phyloP scores from a whole-genome alignment of 208 protist species.

The Novymonas esmeraldas region DNA sequence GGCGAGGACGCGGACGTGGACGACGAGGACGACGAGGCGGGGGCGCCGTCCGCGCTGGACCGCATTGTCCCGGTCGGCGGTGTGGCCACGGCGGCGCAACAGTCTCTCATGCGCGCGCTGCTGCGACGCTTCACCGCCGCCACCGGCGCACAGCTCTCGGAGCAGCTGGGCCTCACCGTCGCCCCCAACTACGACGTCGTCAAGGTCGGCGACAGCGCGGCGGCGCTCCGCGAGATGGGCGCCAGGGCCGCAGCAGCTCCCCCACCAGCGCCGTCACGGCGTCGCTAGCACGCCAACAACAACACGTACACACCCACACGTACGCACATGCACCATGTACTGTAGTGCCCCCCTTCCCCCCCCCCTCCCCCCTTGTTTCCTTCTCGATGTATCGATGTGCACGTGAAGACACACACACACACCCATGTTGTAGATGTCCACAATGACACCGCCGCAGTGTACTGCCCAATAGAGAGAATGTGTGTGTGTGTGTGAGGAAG shows the following conservation, averaged over 20 bases:
- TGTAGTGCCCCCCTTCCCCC: not conserved
- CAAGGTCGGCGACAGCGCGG: conserved; percentile 42
- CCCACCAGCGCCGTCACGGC: not conserved
- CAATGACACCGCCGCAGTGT: no score
- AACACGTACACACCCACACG: not conserved
- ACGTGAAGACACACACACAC: not conserved
- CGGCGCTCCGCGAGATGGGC: conserved; percentile 32
- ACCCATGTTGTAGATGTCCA: no score
- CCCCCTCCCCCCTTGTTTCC: not conserved
- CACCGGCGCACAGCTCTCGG: conserved; percentile 40
- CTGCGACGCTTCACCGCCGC: conserved; percentile 43
- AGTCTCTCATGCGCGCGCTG: conserved; percentile 49
- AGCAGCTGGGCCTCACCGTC: conserved; percentile 46
- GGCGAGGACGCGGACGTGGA: not conserved
- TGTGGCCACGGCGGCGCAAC: conserved; percentile 47
- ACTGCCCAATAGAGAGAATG: no score
- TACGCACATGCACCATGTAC: not conserved
- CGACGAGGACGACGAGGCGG: not conserved
- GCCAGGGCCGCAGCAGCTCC: conserved; percentile 3
- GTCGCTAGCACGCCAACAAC: not conserved
- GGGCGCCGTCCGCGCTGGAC: conserved; percentile 13
- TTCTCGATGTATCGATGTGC: not conserved
- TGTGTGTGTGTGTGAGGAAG: not conserved
- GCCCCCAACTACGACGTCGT: conserved; percentile 53
- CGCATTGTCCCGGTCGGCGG: conserved; percentile 35